phyloP scores from a whole-genome alignment of 805 yeast genomes.

The Candida nonsorbophila region DNA sequence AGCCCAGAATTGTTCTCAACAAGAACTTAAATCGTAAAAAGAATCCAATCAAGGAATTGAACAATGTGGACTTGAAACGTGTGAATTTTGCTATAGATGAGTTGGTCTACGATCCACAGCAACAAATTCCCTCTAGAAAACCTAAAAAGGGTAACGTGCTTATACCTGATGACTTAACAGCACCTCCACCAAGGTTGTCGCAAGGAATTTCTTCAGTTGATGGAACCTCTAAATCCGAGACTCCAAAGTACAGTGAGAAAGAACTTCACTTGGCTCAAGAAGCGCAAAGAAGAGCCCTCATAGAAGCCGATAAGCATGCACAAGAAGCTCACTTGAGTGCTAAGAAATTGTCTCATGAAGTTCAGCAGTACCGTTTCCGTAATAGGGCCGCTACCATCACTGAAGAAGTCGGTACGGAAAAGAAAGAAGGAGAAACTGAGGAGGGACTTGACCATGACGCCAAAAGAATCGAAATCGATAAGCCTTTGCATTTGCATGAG shows the following conservation, averaged over 20 bases:
- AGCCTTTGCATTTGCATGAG: slow-evolving; percentile 62
- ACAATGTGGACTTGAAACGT: slow-evolving; percentile 43
- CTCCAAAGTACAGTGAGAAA: slow-evolving; percentile 31
- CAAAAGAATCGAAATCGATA: slow-evolving; percentile 51
- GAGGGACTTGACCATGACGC: slow-evolving; percentile 6
- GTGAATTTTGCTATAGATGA: slow-evolving; percentile 77
- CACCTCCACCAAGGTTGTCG: slow-evolving; percentile 59
- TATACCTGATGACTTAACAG: slow-evolving; percentile 60
- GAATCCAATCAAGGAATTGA: slow-evolving; percentile 16
- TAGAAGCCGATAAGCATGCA: slow-evolving; percentile 68
- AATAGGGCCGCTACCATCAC: slow-evolving; percentile 4
- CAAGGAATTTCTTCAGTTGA: slow-evolving; percentile 57
- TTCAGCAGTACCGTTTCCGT: slow-evolving; percentile 35
- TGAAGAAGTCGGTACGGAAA: slow-evolving; percentile 5
- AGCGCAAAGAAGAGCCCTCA: slow-evolving; percentile 46
- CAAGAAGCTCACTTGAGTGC: slow-evolving; percentile 74
- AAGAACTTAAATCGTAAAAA: slow-evolving; percentile 37
- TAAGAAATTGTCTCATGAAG: slow-evolving; percentile 63
- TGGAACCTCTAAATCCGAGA: slow-evolving; percentile 7
- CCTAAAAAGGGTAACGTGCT: slow-evolving; percentile 50
- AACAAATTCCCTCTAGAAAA: slow-evolving; percentile 53
- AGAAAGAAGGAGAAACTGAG: slow-evolving; percentile 15
- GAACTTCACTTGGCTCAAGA: slow-evolving; percentile 57
- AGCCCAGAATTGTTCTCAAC: slow-evolving; percentile 34
- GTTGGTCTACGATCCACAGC: slow-evolving; percentile 71